Evolutionary conservation across 306 rosid species (phyloP), one percentile per base, ranked within the genome.

Genomic region (Quercus bicolor): DNA sequence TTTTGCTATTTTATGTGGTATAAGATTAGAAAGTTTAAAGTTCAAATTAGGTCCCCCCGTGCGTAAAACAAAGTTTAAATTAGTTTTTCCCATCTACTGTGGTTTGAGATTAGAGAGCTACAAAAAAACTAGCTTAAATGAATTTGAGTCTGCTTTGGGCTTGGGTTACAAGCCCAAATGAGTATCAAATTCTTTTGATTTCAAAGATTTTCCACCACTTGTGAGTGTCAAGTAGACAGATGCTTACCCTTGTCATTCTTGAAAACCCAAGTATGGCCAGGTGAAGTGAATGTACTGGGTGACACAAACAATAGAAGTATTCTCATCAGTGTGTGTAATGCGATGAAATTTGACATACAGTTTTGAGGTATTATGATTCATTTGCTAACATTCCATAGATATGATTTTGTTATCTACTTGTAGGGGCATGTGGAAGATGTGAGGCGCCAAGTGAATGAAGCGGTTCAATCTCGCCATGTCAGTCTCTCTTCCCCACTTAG

Each of bases 391-490:
- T 14, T 48, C 76, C 51, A 40, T 21, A 1, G 54, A 61, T 80
- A 59, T 85, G 68, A 78, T 77, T 72, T 13, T 72, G 82, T 68
- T 85, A 64, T 81, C 80, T 83, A 59, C 45, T 64, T 90, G 88
- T 72, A 95, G 98, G 98, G 99, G 80, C 90, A 91, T 12, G 89
- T 90, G 28, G 98, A 90, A 80, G 98, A 91, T 83, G 99, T 95
- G 78, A 90, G 88, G 82, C 93, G 96, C 60, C 94, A 89, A 85
- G 96, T 91, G 70, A 91, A 95, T 73, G 99, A 95, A 91, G 97
- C 96, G 77, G 88, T 93, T 85, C 91, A 89, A 85, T 86, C 98
- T 76, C 99, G 98, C 76, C 85, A 90, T 84, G 99, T 95, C 73
- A 86, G 99, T 93, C 23, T 83, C 84, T 87, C 77, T 79, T 76